These are phyloP conservation scores for Straminergon stramineum DNA, from an alignment of 225 moss, liverwort and hornwort genomes.

Conservation along the genomic window DNA sequence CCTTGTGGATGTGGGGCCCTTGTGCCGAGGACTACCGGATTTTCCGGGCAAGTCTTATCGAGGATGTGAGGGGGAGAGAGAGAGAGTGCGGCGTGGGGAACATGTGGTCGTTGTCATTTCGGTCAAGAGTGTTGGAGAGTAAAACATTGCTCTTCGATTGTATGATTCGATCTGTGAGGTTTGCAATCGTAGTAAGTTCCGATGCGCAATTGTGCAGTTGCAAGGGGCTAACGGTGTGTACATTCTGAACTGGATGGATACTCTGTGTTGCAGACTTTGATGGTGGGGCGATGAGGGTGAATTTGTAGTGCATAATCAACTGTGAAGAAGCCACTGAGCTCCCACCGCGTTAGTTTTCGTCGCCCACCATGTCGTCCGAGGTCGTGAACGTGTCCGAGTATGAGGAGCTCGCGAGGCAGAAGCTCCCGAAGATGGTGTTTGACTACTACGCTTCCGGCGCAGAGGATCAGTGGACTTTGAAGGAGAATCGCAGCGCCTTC, in stretches of 20 bases:
- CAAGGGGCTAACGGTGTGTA: background rate
- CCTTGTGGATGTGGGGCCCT: background rate
- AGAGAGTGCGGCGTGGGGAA: background rate
- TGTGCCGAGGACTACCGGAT: background rate
- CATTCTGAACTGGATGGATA: background rate
- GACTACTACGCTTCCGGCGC: conserved; percentile 73
- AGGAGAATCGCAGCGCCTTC: conserved; percentile 65
- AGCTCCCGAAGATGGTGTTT: conserved; percentile 64
- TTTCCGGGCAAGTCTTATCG: conserved; percentile 11
- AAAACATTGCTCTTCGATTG: background rate
- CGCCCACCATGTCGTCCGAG: conserved; percentile 25
- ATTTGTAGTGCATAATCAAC: background rate
- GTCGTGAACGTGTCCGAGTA: conserved; percentile 60
- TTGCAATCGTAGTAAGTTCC: background rate
- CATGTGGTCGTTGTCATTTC: background rate
- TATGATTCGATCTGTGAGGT: background rate
- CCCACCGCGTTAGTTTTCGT: background rate
- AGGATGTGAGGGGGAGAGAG: background rate
- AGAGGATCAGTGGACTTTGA: conserved; percentile 71
- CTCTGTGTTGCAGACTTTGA: conserved; percentile 5
- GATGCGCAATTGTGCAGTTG: background rate
- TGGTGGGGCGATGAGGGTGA: conserved; percentile 18
- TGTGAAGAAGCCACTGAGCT: background rate
- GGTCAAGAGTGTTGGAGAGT: background rate
- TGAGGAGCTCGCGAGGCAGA: conserved; percentile 65